phyloP scores from a whole-genome alignment of 768 basidiomycete species.

The Porphyrellus cyaneotinctus region DNA sequence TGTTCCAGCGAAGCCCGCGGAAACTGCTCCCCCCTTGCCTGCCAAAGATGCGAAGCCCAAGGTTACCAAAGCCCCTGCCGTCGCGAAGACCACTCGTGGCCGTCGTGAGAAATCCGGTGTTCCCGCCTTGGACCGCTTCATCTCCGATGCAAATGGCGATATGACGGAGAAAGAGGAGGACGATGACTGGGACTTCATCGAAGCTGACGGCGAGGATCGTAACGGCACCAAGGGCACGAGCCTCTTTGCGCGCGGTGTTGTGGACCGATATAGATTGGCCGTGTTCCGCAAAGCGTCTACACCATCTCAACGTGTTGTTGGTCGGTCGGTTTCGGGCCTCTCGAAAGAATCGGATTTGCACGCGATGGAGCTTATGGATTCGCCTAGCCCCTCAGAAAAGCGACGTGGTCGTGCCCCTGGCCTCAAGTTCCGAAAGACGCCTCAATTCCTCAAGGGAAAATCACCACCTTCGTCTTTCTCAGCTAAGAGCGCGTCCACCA shows the following conservation, averaged over 20 bases:
- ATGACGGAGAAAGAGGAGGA: slow-evolving; percentile 52
- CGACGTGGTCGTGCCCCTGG: slow-evolving; percentile 67
- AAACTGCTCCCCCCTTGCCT: slow-evolving; percentile 26
- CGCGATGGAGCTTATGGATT: slow-evolving; percentile 36
- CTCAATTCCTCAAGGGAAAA: slow-evolving; percentile 71
- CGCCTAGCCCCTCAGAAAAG: slow-evolving; percentile 46
- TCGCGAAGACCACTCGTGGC: slow-evolving; percentile 30
- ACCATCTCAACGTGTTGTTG: slow-evolving; percentile 44
- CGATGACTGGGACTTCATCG: slow-evolving; percentile 91
- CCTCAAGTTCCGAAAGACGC: slow-evolving; percentile 68
- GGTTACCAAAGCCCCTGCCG: slow-evolving; percentile 12
- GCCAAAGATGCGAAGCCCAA: slow-evolving; percentile 34
- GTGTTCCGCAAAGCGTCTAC: slow-evolving; percentile 84
- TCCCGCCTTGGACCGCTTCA: slow-evolving; percentile 69
- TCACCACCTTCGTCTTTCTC: slow-evolving; percentile 48
- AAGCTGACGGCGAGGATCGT: slow-evolving; percentile 76
- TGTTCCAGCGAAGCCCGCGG: slow-evolving; percentile 12
- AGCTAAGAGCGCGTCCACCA: slow-evolving; percentile 26
- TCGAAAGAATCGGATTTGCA: slow-evolving; percentile 51
- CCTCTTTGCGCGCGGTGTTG: slow-evolving; percentile 87
- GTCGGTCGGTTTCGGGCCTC: slow-evolving; percentile 53
- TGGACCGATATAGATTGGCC: slow-evolving; percentile 80
- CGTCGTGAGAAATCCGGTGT: slow-evolving; percentile 83
- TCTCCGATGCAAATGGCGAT: slow-evolving; percentile 49
- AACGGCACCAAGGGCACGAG: slow-evolving; percentile 78